Evolutionary conservation across 2,329 filamentous ascomycete genomes (phyloP).

Genomic region (Microsporum ferrugineum): DNA sequence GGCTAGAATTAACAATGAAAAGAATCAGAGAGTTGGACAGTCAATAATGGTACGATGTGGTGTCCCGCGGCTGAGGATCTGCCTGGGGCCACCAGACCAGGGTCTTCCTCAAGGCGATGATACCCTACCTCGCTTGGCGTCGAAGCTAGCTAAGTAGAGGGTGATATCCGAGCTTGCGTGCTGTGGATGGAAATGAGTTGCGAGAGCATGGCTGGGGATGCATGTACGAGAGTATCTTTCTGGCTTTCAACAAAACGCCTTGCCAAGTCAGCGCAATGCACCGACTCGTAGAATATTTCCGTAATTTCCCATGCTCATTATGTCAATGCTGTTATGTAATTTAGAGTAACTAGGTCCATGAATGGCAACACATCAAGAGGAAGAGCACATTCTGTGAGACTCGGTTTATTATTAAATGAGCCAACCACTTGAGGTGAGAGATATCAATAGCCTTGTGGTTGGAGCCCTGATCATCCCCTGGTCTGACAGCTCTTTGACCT

Average conservation of each 20-base stretch:
- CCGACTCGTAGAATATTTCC: not conserved
- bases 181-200: not conserved
- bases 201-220: not conserved
- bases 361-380: not conserved
- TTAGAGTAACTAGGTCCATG: not conserved
- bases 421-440: not conserved
- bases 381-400: not conserved
- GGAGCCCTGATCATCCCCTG: not conserved
- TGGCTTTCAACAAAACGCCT: not conserved
- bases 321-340: not conserved
- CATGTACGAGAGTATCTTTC: not conserved
- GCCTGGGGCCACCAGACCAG: not conserved
- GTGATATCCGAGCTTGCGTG: not conserved
- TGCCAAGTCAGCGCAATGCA: not conserved
- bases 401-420: not conserved
- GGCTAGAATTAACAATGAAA: not conserved
- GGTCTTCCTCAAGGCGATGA: not conserved
- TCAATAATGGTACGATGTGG: not conserved
- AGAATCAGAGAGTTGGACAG: not conserved
- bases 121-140: constrained; percentile 3
- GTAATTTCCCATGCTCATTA: not conserved
- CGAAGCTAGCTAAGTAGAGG: constrained; percentile 3
- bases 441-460: not conserved
- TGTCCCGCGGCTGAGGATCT: constrained; percentile 1
- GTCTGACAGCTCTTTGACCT: not conserved